phyloP scores from a whole-genome alignment of 2,329 filamentous ascomycete species.

The Plectosphaerella sp. region DNA sequence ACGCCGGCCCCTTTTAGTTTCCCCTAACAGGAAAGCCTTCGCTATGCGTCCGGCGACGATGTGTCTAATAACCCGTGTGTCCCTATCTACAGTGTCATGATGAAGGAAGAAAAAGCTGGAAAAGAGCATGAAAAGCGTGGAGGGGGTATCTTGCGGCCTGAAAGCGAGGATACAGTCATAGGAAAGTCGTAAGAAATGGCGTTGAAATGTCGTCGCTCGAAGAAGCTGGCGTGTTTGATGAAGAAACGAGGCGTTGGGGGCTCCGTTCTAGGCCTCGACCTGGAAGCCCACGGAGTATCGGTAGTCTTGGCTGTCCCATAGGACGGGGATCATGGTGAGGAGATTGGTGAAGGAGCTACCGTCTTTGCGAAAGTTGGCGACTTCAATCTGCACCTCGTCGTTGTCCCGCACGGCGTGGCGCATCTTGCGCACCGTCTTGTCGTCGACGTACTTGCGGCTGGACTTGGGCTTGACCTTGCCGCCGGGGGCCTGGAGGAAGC shows the following conservation, averaged over 20 bases:
- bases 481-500: constrained; percentile 75
- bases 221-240: not conserved
- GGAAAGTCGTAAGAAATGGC: not conserved
- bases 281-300: constrained; percentile 80
- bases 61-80: not conserved
- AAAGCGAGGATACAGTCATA: constrained; percentile 10
- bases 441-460: constrained; percentile 61
- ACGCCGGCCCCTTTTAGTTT: not conserved
- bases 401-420: constrained; percentile 37
- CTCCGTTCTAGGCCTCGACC: constrained; percentile 52
- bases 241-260: constrained; percentile 23
- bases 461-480: constrained; percentile 57
- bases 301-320: constrained; percentile 58
- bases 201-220: not conserved
- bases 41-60: not conserved
- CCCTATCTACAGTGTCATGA: not conserved
- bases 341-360: constrained; percentile 78
- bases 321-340: constrained; percentile 79
- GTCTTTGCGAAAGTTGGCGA: constrained; percentile 80
- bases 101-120: not conserved
- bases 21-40: not conserved
- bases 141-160: constrained; percentile 16
- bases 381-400: constrained; percentile 41
- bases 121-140: not conserved
- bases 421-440: constrained; percentile 55